These are phyloP conservation scores for Xylaria intraflava DNA, from an alignment of 495 filamentous ascomycete species.

Conservation along the genomic window DNA sequence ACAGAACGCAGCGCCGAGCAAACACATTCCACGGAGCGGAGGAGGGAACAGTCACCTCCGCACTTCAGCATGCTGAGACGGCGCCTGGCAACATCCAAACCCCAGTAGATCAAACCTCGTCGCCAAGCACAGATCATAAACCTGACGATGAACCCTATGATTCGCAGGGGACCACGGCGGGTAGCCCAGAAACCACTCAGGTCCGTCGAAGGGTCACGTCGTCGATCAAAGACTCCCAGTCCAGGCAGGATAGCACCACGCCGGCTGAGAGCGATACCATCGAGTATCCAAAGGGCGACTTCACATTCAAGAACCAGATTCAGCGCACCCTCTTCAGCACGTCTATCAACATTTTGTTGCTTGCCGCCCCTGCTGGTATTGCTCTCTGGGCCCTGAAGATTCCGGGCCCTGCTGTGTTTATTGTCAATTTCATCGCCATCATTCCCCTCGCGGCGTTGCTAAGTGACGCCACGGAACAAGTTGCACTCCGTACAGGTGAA, in stretches of 20 bases:
- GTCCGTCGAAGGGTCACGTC: background rate
- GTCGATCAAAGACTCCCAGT: background rate
- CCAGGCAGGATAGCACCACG: slow-evolving; percentile 26
- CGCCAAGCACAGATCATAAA: slow-evolving; percentile 15
- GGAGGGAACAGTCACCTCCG: slow-evolving; percentile 10
- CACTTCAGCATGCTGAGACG: slow-evolving; percentile 16
- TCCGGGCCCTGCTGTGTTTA: slow-evolving; percentile 60
- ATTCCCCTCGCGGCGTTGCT: slow-evolving; percentile 83
- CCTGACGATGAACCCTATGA: slow-evolving; percentile 13
- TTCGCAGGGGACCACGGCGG: slow-evolving; percentile 23
- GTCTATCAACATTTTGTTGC: slow-evolving; percentile 77
- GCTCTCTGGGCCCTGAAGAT: slow-evolving; percentile 56
- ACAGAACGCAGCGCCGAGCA: slow-evolving; percentile 15
- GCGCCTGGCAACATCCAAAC: slow-evolving; percentile 20
- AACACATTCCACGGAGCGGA: slow-evolving; percentile 22
- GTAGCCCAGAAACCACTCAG: slow-evolving; percentile 12
- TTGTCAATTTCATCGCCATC: slow-evolving; percentile 85
- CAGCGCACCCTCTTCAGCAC: slow-evolving; percentile 66
- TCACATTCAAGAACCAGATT: slow-evolving; percentile 64
- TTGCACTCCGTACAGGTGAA: slow-evolving; percentile 76
- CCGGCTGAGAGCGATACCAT: slow-evolving; percentile 30
- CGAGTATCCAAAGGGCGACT: slow-evolving; percentile 40
- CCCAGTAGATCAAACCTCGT: slow-evolving; percentile 11
- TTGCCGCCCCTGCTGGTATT: slow-evolving; percentile 75
- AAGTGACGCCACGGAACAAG: slow-evolving; percentile 87